Conservation (phyloP, 805 yeast genomes). For the Sporopachydermia quercuum region DNA sequence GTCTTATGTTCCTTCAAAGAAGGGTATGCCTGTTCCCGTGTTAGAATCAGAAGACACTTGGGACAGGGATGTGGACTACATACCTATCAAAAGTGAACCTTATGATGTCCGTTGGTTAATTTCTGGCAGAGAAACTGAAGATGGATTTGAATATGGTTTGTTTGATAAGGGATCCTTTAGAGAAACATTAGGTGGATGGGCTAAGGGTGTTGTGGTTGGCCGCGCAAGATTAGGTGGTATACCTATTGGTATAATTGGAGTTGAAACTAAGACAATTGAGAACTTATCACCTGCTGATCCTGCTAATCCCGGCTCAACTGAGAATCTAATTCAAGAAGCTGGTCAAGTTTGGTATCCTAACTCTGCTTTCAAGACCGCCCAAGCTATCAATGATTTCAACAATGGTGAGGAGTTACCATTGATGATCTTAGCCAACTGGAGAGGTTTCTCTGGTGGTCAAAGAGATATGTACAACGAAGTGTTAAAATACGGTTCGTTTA, state of each 20-base stretch:
- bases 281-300: conserved; percentile 95
- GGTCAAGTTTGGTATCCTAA: conserved; percentile 99
- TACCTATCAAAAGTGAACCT: conserved; percentile 54
- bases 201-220: conserved; percentile 95
- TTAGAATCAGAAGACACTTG: conserved; percentile 65
- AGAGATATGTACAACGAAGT: conserved; percentile 99
- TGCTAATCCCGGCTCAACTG: conserved; percentile 92
- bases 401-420: conserved; percentile 95
- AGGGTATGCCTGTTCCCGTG: conserved; percentile 83
- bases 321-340: conserved; percentile 78
- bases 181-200: conserved; percentile 97
- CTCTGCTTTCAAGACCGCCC: conserved; percentile 98
- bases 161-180: conserved; percentile 89
- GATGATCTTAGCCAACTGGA: conserved; percentile 98
- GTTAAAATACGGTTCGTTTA: conserved; percentile 89
- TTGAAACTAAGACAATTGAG: conserved; percentile 82
- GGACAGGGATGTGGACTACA: conserved; percentile 85
- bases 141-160: conserved; percentile 74
- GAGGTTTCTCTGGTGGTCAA: conserved; percentile 99
- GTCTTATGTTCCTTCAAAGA: conserved; percentile 83
- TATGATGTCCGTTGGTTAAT: conserved; percentile 94
- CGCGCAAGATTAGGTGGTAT: conserved; percentile 98
- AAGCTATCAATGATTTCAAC: conserved; percentile 95
- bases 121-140: conserved; percentile 60
- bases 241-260: conserved; percentile 96